Base-by-base conservation (phyloP, 371 early-diverging fungal genomes). In the Funneliformis caledonium region DNA sequence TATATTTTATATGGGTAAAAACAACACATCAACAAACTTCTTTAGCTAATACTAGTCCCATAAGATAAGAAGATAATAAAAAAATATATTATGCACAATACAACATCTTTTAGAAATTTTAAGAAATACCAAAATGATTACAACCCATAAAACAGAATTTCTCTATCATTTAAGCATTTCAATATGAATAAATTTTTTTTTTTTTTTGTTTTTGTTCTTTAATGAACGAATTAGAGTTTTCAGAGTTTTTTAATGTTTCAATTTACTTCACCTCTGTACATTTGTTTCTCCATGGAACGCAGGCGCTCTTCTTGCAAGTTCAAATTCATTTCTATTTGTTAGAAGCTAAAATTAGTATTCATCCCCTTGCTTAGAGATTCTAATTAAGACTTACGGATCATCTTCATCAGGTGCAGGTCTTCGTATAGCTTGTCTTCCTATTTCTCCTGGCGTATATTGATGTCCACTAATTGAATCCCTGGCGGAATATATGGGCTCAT, bases 401-500 rank as follows among this genome's bases (percentile, higher is more conserved):
- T 91, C 90, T 45, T 88, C 88, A 4, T 88, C 90, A 7, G 88
- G 89, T 37, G 88, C 85, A 4, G 89, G 85, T 78, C 93, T 86
- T 76, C 92, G 86, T 22, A 85, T 73, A 10, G 90, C 87, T 61
- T 90, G 89, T 81, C 88, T 82, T 31, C 85, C 80, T 3, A 81
- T 74, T 61, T 86, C 84, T 42, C 86, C 87, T 26, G 77, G 82
- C 19, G 88, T 84, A 72, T 83, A 83, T 31, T 80, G 84, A 12
- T 83, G 82, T 50, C 83, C 67, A 7, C 65, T 67, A 37, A 86
- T 81, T 12, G 83, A 72, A 56, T 88, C 85, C 56, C 92, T 84
- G 42, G 95, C 95, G 47, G 86, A 87, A 76, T 88, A 94, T 45
- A 95, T 94, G 7, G 94, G 93, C 47, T 93, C 94, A 81, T 93